Evolutionary conservation across 805 yeast species (phyloP).

Genomic region (Yamadazyma kitorensis): DNA sequence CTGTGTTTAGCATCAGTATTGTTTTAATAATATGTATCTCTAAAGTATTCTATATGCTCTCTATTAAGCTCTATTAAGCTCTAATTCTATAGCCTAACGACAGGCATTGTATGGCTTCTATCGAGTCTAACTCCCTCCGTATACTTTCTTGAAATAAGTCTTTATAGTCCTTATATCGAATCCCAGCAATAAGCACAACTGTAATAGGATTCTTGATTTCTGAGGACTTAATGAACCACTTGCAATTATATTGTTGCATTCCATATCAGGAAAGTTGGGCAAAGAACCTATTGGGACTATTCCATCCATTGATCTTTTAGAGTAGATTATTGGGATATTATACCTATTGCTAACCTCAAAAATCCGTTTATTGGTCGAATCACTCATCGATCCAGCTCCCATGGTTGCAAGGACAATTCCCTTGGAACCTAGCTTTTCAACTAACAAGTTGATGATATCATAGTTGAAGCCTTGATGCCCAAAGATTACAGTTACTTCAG

Average conservation of each 20-base stretch:
- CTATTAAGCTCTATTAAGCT: no score
- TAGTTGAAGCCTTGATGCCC: constrained; percentile 61
- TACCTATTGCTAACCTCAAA: constrained; percentile 34
- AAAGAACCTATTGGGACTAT: constrained; percentile 57
- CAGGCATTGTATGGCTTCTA: no score
- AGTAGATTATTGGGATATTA: constrained; percentile 55
- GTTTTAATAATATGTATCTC: background rate
- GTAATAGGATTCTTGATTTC: constrained; percentile 57
- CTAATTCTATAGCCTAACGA: no score
- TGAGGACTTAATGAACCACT: constrained; percentile 68
- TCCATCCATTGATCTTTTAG: constrained; percentile 69
- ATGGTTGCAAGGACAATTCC: constrained; percentile 67
- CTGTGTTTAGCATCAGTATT: background rate
- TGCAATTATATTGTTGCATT: constrained; percentile 46
- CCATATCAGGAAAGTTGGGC: constrained; percentile 21
- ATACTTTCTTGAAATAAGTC: constrained; percentile 48
- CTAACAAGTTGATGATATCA: constrained; percentile 44
- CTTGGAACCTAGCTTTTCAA: constrained; percentile 41
- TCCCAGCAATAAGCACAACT: constrained; percentile 48
- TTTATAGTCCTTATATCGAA: constrained; percentile 40
- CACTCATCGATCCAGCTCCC: constrained; percentile 69
- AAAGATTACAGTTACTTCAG: constrained; percentile 55
- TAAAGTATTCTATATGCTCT: background rate
- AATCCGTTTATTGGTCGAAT: constrained; percentile 44
- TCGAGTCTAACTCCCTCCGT: no score